Conservation (phyloP, 1,139 yeast species). For the Ogataea hybrid region DNA sequence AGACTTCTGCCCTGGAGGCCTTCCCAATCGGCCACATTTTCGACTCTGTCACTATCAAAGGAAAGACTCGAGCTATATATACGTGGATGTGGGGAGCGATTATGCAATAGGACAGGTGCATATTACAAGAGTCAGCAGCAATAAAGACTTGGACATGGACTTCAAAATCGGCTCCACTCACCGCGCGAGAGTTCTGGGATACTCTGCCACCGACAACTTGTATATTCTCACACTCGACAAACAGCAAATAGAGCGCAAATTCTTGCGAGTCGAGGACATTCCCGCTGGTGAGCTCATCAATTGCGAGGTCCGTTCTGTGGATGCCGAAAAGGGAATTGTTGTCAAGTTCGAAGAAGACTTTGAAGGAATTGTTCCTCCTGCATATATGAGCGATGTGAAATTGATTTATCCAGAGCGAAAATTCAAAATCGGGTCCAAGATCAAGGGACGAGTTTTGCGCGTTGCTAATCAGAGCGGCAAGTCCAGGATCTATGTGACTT, state of each 20-base stretch:
- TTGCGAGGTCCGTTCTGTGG: constrained; percentile 60
- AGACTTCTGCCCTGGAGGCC: constrained; percentile 52
- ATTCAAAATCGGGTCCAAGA: constrained; percentile 78
- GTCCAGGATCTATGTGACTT: constrained; percentile 54
- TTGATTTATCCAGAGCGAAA: constrained; percentile 89
- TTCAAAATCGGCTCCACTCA: constrained; percentile 66
- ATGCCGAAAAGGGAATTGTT: constrained; percentile 67
- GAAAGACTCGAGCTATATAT: constrained; percentile 53
- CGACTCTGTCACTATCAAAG: constrained; percentile 56
- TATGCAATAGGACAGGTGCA: constrained; percentile 65
- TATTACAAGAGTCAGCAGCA: constrained; percentile 63
- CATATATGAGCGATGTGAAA: constrained; percentile 81
- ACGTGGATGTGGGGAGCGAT: constrained; percentile 57
- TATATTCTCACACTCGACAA: constrained; percentile 71
- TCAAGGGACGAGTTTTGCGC: constrained; percentile 64
- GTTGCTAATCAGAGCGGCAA: constrained; percentile 36
- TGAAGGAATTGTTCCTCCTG: constrained; percentile 70
- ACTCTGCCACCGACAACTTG: constrained; percentile 60
- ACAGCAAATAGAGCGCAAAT: constrained; percentile 58
- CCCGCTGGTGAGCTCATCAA: constrained; percentile 69
- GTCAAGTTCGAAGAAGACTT: constrained; percentile 65
- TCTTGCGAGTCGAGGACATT: constrained; percentile 65
- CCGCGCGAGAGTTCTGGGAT: constrained; percentile 75
- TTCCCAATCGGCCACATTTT: constrained; percentile 77
- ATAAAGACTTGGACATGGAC: constrained; percentile 46